phyloP scores from a whole-genome alignment of 1,284 basidiomycete genomes.

The Peniophora sp. region DNA sequence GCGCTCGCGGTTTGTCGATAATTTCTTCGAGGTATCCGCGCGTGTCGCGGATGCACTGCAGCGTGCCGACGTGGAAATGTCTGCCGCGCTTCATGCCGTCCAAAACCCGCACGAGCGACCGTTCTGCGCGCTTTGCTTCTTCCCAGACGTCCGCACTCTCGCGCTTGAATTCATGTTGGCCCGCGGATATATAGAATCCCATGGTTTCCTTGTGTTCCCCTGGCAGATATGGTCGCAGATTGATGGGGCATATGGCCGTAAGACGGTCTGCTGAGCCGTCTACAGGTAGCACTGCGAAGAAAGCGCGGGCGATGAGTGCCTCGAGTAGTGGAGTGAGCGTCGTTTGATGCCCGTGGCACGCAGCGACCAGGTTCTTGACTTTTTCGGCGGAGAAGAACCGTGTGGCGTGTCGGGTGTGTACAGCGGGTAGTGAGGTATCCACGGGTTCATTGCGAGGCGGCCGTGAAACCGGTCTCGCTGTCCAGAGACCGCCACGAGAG shows the following conservation, averaged over 20 bases:
- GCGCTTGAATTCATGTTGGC: constrained; percentile 3
- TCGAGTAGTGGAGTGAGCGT: constrained; percentile 3
- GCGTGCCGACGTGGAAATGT: constrained; percentile 3
- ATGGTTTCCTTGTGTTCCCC: not conserved
- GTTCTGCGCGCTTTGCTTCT: constrained; percentile 1
- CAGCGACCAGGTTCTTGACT: not conserved
- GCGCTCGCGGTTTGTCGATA: constrained; percentile 1
- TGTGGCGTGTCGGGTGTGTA: not conserved
- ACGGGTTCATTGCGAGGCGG: not conserved
- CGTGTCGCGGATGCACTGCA: constrained; percentile 2
- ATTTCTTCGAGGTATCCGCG: not conserved
- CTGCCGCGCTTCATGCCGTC: not conserved
- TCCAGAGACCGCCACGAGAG: not conserved
- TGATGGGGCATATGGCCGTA: not conserved
- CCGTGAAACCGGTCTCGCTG: not conserved
- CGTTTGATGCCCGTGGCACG: constrained; percentile 3
- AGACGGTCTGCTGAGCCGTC: constrained; percentile 1
- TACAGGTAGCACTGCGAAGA: constrained; percentile 3
- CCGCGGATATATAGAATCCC: constrained; percentile 1
- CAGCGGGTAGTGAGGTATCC: not conserved
- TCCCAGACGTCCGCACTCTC: constrained; percentile 1
- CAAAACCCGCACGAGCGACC: constrained; percentile 1
- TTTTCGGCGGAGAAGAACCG: not conserved
- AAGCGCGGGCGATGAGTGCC: constrained; percentile 1
- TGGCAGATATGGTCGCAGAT: constrained; percentile 5